Evolutionary conservation across 2,329 filamentous ascomycete species (phyloP).

Genomic region (Fusarium illudens): DNA sequence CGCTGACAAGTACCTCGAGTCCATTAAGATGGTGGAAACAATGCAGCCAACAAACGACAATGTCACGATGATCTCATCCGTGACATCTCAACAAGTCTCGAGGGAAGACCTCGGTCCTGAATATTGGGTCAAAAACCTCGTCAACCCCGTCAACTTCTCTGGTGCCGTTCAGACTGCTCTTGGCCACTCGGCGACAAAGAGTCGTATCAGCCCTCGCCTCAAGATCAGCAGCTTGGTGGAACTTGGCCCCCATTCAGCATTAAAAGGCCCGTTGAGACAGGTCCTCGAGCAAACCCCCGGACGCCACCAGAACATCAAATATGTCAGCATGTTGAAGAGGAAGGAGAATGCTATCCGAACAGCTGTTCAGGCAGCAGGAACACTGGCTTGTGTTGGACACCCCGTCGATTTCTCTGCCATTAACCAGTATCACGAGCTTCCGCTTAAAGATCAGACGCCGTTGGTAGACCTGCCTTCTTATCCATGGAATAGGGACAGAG

Average conservation of each 20-base stretch:
- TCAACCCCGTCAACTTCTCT: background rate
- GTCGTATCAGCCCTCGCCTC: background rate
- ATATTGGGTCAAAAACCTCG: background rate
- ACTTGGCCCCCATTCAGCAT: background rate
- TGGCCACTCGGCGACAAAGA: background rate
- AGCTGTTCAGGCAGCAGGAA: background rate
- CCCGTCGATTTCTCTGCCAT: background rate
- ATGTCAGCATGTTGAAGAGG: background rate
- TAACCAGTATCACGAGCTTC: background rate
- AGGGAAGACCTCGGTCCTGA: background rate
- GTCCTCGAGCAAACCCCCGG: background rate
- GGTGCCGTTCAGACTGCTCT: background rate
- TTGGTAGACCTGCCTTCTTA: background rate
- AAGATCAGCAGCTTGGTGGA: background rate
- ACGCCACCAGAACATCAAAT: background rate
- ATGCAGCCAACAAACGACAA: background rate
- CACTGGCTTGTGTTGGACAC: background rate
- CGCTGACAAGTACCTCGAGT: slow-evolving; percentile 51
- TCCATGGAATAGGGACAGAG: background rate
- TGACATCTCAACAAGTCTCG: background rate
- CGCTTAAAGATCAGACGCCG: background rate
- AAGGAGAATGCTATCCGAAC: background rate
- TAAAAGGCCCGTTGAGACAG: background rate
- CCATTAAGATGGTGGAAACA: background rate
- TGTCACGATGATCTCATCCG: background rate